Conservation (phyloP, 352 stramenopile species). For the Phytophthora hibernalis region DNA sequence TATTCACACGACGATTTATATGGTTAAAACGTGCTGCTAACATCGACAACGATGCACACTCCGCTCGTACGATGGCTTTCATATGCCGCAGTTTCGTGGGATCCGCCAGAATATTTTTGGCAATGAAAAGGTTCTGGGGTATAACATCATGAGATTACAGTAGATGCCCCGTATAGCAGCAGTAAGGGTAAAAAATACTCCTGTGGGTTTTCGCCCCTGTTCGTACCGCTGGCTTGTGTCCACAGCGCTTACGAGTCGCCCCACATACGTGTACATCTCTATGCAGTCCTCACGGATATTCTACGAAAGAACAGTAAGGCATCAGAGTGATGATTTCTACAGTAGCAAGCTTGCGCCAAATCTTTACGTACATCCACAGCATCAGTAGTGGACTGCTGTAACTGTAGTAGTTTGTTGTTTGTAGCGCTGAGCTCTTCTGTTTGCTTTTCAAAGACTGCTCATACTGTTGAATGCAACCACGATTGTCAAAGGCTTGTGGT, state of each 20-base stretch:
- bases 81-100: constrained; percentile 68
- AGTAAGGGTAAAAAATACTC: too few species aligned
- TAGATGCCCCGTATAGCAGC: neutral
- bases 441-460: constrained; percentile 68
- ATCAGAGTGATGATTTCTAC: constrained; percentile 4
- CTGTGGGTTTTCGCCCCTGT: neutral
- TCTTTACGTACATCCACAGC: constrained; percentile 55
- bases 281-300: constrained; percentile 71
- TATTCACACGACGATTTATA: constrained; percentile 15
- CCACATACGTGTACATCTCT: constrained; percentile 73
- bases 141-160: constrained; percentile 1
- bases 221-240: constrained; percentile 34
- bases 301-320: constrained; percentile 31
- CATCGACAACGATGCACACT: neutral
- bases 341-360: neutral
- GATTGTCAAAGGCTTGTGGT: neutral
- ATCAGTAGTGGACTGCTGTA: constrained; percentile 40
- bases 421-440: constrained; percentile 43
- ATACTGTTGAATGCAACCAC: constrained; percentile 40
- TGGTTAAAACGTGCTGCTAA: neutral
- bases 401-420: constrained; percentile 47
- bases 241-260: constrained; percentile 48
- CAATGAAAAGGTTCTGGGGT: constrained; percentile 29
- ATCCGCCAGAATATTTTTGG: constrained; percentile 83
- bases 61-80: constrained; percentile 68